These are phyloP conservation scores for Pleurotus citrinopileatus DNA, from an alignment of 768 basidiomycete genomes.

Conservation along the genomic window DNA sequence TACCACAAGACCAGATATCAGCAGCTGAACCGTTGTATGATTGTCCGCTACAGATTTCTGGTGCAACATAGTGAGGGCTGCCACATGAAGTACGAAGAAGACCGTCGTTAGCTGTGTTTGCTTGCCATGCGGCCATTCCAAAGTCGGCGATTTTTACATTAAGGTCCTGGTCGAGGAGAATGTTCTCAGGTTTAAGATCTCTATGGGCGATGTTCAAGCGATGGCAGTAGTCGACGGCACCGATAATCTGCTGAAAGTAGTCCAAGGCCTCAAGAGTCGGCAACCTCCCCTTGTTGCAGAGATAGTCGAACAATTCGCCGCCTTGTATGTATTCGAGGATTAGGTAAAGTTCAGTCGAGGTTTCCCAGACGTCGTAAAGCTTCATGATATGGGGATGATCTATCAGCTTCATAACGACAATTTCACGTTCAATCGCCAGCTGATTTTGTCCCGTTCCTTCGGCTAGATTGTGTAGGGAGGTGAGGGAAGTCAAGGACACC, in stretches of 20 bases:
- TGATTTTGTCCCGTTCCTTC: conserved; percentile 76
- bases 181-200: conserved; percentile 93
- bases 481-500: conserved; percentile 58
- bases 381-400: conserved; percentile 94
- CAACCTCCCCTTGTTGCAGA: conserved; percentile 76
- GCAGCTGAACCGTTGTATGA: conserved; percentile 85
- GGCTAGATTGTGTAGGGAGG: conserved; percentile 65
- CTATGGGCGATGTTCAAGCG: conserved; percentile 93
- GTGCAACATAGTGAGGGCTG: conserved; percentile 93
- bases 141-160: conserved; percentile 97
- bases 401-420: conserved; percentile 96
- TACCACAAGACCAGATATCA: conserved; percentile 96
- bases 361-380: conserved; percentile 97
- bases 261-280: conserved; percentile 68
- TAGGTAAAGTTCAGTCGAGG: conserved; percentile 81
- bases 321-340: conserved; percentile 94
- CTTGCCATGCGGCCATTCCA: conserved; percentile 96
- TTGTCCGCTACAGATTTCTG: conserved; percentile 82
- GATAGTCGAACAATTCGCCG: conserved; percentile 92
- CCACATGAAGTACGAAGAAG: conserved; percentile 85
- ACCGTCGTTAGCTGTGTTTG: conserved; percentile 35
- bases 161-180: conserved; percentile 76
- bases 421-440: conserved; percentile 87
- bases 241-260: conserved; percentile 93
- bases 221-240: conserved; percentile 89